Evolutionary conservation across 2,329 filamentous ascomycete species (phyloP).

Genomic region (Escovopsis sp.): DNA sequence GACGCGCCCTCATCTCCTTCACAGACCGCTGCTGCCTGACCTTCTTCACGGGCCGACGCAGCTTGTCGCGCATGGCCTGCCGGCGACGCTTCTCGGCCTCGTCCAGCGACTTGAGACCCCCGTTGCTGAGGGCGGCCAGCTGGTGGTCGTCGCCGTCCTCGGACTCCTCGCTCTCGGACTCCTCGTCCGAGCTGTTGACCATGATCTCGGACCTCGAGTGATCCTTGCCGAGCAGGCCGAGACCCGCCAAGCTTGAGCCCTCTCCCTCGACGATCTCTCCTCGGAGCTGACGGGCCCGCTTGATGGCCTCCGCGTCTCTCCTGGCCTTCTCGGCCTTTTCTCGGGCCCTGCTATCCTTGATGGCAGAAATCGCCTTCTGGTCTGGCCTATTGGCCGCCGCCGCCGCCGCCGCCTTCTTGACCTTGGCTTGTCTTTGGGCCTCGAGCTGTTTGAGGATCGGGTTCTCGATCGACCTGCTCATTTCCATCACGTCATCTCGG

Average conservation of each 20-base stretch:
- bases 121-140: constrained; percentile 31
- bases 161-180: constrained; percentile 43
- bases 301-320: constrained; percentile 56
- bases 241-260: constrained; percentile 59
- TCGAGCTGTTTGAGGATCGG: constrained; percentile 32
- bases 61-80: constrained; percentile 36
- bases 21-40: constrained; percentile 62
- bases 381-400: constrained; percentile 17
- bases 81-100: constrained; percentile 30
- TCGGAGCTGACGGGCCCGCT: constrained; percentile 40
- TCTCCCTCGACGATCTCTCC: constrained; percentile 39
- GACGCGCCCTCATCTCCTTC: constrained; percentile 85
- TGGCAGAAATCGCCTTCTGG: constrained; percentile 22
- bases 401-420: constrained; percentile 7
- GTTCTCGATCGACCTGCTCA: constrained; percentile 31
- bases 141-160: constrained; percentile 36
- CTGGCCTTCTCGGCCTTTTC: constrained; percentile 62
- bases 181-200: constrained; percentile 70
- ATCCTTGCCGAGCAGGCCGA: constrained; percentile 64
- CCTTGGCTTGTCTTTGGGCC: constrained; percentile 17
- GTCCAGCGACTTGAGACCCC: constrained; percentile 31
- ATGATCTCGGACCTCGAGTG: constrained; percentile 77
- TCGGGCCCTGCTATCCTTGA: constrained; percentile 58
- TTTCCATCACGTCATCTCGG: constrained; percentile 30
- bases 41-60: constrained; percentile 68